phyloP scores from a whole-genome alignment of 345 rosid species.

The Linum tenue region DNA sequence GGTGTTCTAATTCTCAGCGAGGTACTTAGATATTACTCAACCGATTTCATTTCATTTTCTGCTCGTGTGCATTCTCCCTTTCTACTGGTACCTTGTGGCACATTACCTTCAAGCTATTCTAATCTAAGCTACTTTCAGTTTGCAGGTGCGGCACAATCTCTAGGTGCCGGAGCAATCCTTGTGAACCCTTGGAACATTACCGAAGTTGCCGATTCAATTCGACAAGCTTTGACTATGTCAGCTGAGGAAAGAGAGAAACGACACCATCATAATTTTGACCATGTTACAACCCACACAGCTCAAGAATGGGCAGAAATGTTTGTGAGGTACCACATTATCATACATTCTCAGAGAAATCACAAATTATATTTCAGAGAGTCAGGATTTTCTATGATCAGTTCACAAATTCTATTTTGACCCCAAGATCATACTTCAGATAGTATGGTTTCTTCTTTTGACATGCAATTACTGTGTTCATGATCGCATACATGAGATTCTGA shows the following conservation, averaged over 20 bases:
- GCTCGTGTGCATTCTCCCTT: too few species aligned
- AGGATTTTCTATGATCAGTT: too few species aligned
- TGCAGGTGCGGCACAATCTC: constrained; percentile 99
- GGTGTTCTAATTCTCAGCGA: constrained; percentile 99
- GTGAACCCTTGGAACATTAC: constrained; percentile 99
- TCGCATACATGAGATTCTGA: background rate
- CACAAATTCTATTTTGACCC: too few species aligned
- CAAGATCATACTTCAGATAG: too few species aligned
- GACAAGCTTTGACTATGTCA: constrained; percentile 70
- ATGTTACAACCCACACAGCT: constrained; percentile 83
- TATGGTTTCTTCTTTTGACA: too few species aligned
- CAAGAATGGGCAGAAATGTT: constrained; percentile 99
- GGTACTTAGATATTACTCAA: constrained; percentile 35
- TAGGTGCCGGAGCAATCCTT: constrained; percentile 97
- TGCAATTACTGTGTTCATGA: too few species aligned
- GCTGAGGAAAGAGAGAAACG: constrained; percentile 89
- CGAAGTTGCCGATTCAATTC: constrained; percentile 93
- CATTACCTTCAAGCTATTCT: background rate
- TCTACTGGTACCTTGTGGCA: background rate
- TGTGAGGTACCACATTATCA: constrained; percentile 50
- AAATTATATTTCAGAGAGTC: too few species aligned
- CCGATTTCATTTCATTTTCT: background rate
- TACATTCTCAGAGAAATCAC: background rate
- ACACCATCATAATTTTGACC: constrained; percentile 65
- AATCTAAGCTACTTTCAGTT: constrained; percentile 37